Evolutionary conservation across 495 filamentous ascomycete species (phyloP), one percentile per base, ranked within the genome.

Genomic region (Thermothielavioides terrestris): DNA sequence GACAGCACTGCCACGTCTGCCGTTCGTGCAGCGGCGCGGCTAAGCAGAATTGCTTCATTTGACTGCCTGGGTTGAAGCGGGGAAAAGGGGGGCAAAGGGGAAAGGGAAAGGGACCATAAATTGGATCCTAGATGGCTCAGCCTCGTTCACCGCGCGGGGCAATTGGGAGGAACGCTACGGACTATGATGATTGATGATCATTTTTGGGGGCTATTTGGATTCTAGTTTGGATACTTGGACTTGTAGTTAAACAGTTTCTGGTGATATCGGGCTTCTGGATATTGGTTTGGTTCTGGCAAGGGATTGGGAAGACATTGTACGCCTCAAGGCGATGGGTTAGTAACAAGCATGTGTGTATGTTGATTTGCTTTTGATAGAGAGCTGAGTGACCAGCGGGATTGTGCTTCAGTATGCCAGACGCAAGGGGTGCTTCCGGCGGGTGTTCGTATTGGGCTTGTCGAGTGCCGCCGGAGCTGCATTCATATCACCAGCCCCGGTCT

Each of bases 121-220:
- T n/a, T 46, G 42, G 35, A 21, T 38, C 6, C 20, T 15, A 7
- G 15, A 15, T 30, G 42, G 46, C 18, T 34, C 27, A 27, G 42
- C 25, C 36, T 34, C 36, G 46, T 41, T 26, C 39, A 42, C 17
- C 30, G 14, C 26, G 28, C 39, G 53, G 31, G 43, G 36, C 38
- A 52, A 52, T 34, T 52, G 53, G 53, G 53, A 56, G 53, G 47
- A 48, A 35, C 44, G 43, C 37, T 46, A 30, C 22, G n/a, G 42
- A 30, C 50, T 41, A 46, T 42, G 53, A 56, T 32, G 53, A 50
- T 18, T 50, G 38, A 50, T 46, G 53, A 46, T 28, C 42, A 22
- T 46, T 52, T 22, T 47, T 20, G 26, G 36, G 2, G 28, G 2
- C 25, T 49, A 23, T 28, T 26, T 45, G 28, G 34, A 25, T 11